These are phyloP conservation scores for Macrophomina phaseolina DNA, from an alignment of 2,329 filamentous ascomycete species.

Conservation along the genomic window DNA sequence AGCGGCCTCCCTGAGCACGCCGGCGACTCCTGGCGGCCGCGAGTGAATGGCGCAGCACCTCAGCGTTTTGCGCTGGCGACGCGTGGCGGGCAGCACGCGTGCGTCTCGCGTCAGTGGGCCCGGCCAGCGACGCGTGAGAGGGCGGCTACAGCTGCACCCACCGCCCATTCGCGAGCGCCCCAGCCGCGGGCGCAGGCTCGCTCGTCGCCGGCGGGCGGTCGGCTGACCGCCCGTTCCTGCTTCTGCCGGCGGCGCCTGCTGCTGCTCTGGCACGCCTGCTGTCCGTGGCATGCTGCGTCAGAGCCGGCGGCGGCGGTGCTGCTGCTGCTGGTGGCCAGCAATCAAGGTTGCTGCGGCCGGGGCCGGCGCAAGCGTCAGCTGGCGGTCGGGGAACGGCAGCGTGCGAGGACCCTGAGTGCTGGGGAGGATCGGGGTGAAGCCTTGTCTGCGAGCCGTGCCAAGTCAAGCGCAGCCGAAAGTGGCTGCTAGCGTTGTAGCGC, in stretches of 20 bases:
- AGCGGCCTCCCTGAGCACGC: neutral
- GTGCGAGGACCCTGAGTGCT: neutral
- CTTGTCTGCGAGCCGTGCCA: slow-evolving; percentile 17
- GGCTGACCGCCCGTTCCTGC: slow-evolving; percentile 9
- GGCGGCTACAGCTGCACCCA: too few relatives aligned
- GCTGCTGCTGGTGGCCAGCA: neutral
- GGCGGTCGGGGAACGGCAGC: neutral
- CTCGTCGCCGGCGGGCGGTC: neutral
- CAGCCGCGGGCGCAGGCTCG: too few relatives aligned
- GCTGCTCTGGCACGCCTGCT: neutral
- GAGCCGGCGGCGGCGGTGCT: neutral
- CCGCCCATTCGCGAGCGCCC: too few relatives aligned
- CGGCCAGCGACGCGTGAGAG: too few relatives aligned
- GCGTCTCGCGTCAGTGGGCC: slow-evolving; percentile 2
- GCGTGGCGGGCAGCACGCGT: slow-evolving; percentile 1
- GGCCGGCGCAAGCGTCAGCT: slow-evolving; percentile 8
- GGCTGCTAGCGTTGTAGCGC: slow-evolving; percentile 2
- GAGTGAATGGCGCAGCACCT: too few relatives aligned
- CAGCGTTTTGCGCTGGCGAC: neutral
- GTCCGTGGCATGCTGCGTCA: too few relatives aligned
- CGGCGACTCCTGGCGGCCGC: neutral
- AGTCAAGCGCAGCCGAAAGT: neutral
- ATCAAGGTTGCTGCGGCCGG: neutral
- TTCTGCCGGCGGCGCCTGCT: slow-evolving; percentile 8
- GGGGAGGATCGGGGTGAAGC: slow-evolving; percentile 10